Evolutionary conservation across 768 basidiomycete genomes (phyloP).

Genomic region (Candolleomyces efflorescens): DNA sequence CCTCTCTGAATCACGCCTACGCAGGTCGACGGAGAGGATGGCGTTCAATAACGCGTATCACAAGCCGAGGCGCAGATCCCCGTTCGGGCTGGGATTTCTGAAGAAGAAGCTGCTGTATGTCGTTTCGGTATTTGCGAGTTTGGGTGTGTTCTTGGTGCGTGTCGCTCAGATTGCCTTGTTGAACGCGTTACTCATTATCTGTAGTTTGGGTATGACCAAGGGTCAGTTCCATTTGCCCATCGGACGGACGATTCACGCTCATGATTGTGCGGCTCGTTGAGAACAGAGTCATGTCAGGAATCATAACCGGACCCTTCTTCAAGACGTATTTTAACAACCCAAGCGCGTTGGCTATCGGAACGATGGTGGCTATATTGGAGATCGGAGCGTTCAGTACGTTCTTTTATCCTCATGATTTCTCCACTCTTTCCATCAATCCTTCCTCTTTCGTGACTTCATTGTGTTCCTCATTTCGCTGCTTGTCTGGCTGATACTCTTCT

Average conservation of each 20-base stretch:
- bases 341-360: conserved; percentile 62
- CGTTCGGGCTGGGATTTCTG: too few relatives aligned
- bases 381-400: conserved; percentile 76
- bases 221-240: too few relatives aligned
- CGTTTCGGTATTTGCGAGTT: conserved; percentile 69
- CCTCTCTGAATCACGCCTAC: too few relatives aligned
- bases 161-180: conserved; percentile 11
- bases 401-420: neutral
- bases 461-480: too few relatives aligned
- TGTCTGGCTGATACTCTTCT: neutral
- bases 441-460: too few relatives aligned
- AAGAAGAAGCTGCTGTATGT: conserved; percentile 47
- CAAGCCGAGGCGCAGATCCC: too few relatives aligned
- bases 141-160: conserved; percentile 74
- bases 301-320: conserved; percentile 83
- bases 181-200: conserved; percentile 9
- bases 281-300: conserved; percentile 72
- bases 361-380: conserved; percentile 89
- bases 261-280: too few relatives aligned
- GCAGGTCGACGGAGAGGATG: too few relatives aligned
- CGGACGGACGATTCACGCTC: too few relatives aligned
- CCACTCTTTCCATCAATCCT: too few relatives aligned
- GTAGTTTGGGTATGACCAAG: conserved; percentile 78
- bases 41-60: too few relatives aligned
- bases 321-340: conserved; percentile 72